Evolutionary conservation across 345 rosid species (phyloP), one percentile per base, ranked within the genome.

Genomic region (Laguncularia racemosa): DNA sequence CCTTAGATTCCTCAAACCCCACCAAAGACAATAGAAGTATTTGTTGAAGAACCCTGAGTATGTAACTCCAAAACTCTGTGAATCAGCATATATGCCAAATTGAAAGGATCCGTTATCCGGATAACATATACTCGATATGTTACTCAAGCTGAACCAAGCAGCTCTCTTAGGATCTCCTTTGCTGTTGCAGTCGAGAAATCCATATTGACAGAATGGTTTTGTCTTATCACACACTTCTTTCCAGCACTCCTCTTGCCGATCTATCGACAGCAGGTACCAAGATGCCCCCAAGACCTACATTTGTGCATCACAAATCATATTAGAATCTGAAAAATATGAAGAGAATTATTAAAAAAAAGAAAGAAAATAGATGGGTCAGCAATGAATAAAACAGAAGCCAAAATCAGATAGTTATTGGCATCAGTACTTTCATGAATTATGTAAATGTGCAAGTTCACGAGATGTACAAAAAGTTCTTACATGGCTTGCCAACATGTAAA

Each of bases 1-100:
- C 85, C 73, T 81, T 50, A 81, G 65, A 60, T 81, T 76, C 65
- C 72, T 69, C 57, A 76, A 3, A 5, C 78, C 87, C 84, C 84
- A 81, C 78, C 79, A 78, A 15, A 81, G 71, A 59, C 81, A 71
- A 54, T 71, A 78, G 53, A 64, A 71, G 73, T 71, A 76, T 62
- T 73, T 78, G 59, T 62, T 61, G 53, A 71, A 14, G 73, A 78
- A 76, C 52, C 61, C 52, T 14, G 78, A 46, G 40, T 62, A 50
- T 1, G 78, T 70, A 33, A 73, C 76, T 50, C 70, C 53, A 20
- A 11, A 62, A 46, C 57, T 50, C 61, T 76, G 11, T 18, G 80
- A 78, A 60, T 73, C 79, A 1, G 73, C 66, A 20, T 67, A 74
- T 14, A 81, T 78, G 46, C 87, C 87, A 46, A 71, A 76, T 18